Evolutionary conservation across 495 filamentous ascomycete genomes (phyloP).

Genomic region (Pseudomonodictys pantanalensis): DNA sequence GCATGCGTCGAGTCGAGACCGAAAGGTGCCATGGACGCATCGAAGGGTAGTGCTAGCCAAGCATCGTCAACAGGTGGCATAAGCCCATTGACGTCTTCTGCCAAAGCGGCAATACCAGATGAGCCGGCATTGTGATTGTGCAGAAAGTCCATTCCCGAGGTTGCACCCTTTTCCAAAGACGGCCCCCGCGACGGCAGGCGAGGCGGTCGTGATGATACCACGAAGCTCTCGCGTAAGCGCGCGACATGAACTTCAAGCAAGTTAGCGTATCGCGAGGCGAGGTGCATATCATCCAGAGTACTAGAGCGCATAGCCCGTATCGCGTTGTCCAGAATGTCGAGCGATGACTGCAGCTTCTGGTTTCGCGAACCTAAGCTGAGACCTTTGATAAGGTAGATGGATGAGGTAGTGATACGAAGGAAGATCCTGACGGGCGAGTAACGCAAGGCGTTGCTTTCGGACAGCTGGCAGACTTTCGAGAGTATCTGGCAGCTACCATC

Average conservation of each 20-base stretch:
- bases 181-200: slow-evolving; percentile 10
- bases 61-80: slow-evolving; percentile 50
- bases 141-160: slow-evolving; percentile 29
- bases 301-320: slow-evolving; percentile 51
- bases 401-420: slow-evolving; percentile 51
- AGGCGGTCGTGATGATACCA: slow-evolving; percentile 32
- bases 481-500: slow-evolving; percentile 54
- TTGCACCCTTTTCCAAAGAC: slow-evolving; percentile 17
- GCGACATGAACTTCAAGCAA: slow-evolving; percentile 45
- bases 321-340: slow-evolving; percentile 50
- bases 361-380: slow-evolving; percentile 52
- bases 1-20: slow-evolving; percentile 46
- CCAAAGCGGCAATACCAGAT: slow-evolving; percentile 29
- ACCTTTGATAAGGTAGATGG: slow-evolving; percentile 55
- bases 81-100: slow-evolving; percentile 26
- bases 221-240: slow-evolving; percentile 27
- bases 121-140: slow-evolving; percentile 32
- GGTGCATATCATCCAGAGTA: slow-evolving; percentile 53
- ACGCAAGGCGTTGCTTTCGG: slow-evolving; percentile 37
- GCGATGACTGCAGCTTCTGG: slow-evolving; percentile 48
- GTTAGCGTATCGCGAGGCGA: slow-evolving; percentile 52
- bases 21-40: slow-evolving; percentile 56
- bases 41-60: slow-evolving; percentile 53
- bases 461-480: slow-evolving; percentile 45
- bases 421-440: slow-evolving; percentile 55